A percentile compares a stretch with the other conserved stretches of the same genome.
Evolutionary conservation across 208 protist genomes (phyloP).

Genomic region (Angomonas desouzai): DNA sequence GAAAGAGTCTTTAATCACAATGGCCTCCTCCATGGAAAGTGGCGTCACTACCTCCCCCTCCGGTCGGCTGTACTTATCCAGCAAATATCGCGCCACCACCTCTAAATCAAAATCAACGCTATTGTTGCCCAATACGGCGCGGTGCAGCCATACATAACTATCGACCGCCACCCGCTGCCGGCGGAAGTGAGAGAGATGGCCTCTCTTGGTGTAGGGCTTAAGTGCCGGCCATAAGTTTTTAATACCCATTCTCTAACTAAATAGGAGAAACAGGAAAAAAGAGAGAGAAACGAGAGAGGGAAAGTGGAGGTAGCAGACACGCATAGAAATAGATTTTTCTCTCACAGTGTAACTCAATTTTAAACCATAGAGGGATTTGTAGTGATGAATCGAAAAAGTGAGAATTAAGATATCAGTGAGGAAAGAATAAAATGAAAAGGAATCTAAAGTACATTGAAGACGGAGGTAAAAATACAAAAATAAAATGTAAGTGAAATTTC

Average conservation of each 20-base stretch:
- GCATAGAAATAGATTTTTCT: too few species aligned
- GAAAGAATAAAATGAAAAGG: too few species aligned
- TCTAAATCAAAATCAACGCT: slow-evolving; percentile 6
- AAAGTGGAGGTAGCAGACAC: too few species aligned
- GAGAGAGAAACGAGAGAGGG: too few species aligned
- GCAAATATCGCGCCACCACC: neutral
- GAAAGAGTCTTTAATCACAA: slow-evolving; percentile 29
- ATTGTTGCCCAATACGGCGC: slow-evolving; percentile 25
- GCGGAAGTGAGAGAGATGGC: slow-evolving; percentile 72
- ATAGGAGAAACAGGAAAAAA: too few species aligned
- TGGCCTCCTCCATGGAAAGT: slow-evolving; percentile 27
- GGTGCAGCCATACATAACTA: slow-evolving; percentile 90
- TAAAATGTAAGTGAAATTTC: too few species aligned
- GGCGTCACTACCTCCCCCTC: neutral
- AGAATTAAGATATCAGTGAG: too few species aligned
- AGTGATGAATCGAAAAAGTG: too few species aligned
- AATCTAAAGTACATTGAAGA: neutral
- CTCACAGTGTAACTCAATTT: too few species aligned
- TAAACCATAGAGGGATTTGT: too few species aligned
- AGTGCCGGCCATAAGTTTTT: slow-evolving; percentile 82
- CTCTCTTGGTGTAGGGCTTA: slow-evolving; percentile 60
- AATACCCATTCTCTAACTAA: slow-evolving; percentile 59
- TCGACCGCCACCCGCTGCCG: slow-evolving; percentile 76
- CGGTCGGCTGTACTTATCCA: neutral
- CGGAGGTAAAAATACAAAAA: neutral